phyloP scores from a whole-genome alignment of 805 yeast genomes.

The Priceomyces haplophilus region DNA sequence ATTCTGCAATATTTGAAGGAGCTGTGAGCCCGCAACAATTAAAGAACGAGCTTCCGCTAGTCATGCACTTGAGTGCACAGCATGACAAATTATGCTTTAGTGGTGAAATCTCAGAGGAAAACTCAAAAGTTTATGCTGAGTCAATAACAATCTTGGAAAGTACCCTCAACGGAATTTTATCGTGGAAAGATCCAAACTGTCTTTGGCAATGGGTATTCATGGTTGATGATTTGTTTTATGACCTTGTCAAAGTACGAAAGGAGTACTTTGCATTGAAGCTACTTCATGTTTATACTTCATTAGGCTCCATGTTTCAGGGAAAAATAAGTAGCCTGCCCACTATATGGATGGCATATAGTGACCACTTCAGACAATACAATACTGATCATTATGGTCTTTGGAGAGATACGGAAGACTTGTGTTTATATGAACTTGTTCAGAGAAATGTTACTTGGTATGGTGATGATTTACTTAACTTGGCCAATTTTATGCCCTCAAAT shows the following conservation, averaged over 20 bases:
- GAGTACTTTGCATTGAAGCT: conserved; percentile 22
- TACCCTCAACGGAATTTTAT: conserved; percentile 12
- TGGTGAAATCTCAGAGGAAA: background rate
- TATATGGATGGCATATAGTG: conserved; percentile 22
- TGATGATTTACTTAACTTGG: background rate
- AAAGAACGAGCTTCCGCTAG: conserved; percentile 6
- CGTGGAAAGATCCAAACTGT: conserved; percentile 20
- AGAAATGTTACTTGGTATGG: background rate
- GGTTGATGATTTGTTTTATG: conserved; percentile 14
- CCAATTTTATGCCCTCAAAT: conserved; percentile 1
- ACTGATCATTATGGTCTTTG: conserved; percentile 10
- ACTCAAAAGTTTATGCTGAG: conserved; percentile 3
- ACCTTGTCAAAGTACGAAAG: conserved; percentile 13
- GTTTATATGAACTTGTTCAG: background rate
- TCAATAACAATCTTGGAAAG: conserved; percentile 14
- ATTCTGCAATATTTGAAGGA: conserved; percentile 7
- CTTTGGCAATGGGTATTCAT: conserved; percentile 26
- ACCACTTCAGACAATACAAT: conserved; percentile 15
- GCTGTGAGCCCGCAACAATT: conserved; percentile 1
- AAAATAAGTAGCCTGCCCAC: conserved; percentile 12
- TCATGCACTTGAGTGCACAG: conserved; percentile 5
- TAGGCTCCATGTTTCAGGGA: conserved; percentile 19
- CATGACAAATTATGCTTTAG: background rate
- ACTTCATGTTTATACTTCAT: conserved; percentile 19
- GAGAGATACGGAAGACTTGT: conserved; percentile 10